A percentile compares a stretch with the other conserved stretches of the same genome.
These are phyloP conservation scores for Fusarium udum DNA, from an alignment of 2,329 filamentous ascomycete genomes.

Conservation along the genomic window DNA sequence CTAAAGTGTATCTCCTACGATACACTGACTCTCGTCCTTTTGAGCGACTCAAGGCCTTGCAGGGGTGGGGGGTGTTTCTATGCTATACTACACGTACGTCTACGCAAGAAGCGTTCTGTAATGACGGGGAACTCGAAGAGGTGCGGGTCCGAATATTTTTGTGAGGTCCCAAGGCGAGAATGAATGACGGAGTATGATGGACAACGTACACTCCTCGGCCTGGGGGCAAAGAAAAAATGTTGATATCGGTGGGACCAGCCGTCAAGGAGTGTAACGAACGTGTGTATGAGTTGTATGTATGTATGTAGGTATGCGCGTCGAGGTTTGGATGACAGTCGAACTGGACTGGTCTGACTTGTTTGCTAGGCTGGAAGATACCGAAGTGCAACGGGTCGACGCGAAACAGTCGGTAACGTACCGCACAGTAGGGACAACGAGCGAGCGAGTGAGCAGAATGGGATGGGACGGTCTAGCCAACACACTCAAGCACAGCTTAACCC, in stretches of 20 bases:
- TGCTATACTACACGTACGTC: conserved; percentile 11
- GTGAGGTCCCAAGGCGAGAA: conserved; percentile 41
- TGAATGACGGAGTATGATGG: conserved; percentile 45
- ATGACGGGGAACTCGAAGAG: conserved; percentile 38
- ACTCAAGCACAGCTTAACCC: conserved; percentile 25
- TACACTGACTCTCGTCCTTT: conserved; percentile 44
- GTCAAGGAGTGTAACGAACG: conserved; percentile 7
- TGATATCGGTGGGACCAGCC: conserved; percentile 35
- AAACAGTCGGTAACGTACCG: conserved; percentile 10
- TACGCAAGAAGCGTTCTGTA: conserved; percentile 40
- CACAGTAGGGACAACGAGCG: not conserved
- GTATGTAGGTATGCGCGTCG: conserved; percentile 14
- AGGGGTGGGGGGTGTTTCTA: conserved; percentile 22
- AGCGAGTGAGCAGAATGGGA: conserved; percentile 5
- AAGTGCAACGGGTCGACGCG: conserved; percentile 26
- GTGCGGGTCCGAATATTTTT: conserved; percentile 48
- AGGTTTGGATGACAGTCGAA: conserved; percentile 22
- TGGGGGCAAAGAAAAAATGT: conserved; percentile 20
- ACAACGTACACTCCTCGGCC: conserved; percentile 40
- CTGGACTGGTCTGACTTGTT: conserved; percentile 13
- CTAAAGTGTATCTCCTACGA: conserved; percentile 43
- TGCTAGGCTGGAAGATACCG: conserved; percentile 33
- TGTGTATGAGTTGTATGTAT: conserved; percentile 5
- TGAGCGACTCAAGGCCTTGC: conserved; percentile 40
- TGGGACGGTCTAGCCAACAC: conserved; percentile 19